phyloP scores from a whole-genome alignment of 805 yeast genomes.

The Saturnispora besseyi region DNA sequence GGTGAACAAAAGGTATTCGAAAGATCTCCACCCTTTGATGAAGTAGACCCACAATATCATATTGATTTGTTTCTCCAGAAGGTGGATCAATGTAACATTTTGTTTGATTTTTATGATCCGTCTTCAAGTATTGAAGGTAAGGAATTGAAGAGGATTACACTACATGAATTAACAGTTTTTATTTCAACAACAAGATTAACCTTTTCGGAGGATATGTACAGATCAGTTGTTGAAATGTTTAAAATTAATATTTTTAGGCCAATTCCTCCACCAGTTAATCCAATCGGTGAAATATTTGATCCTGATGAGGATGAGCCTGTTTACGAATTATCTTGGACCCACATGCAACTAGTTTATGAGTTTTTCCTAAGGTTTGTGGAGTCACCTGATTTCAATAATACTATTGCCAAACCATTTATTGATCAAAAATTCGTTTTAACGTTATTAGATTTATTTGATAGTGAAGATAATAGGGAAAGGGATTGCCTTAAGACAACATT shows the following conservation, averaged over 20 bases:
- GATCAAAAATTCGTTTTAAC: conserved; percentile 82
- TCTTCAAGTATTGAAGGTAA: conserved; percentile 87
- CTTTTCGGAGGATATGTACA: conserved; percentile 85
- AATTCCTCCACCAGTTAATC: conserved; percentile 96
- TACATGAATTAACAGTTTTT: conserved; percentile 84
- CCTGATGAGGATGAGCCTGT: conserved; percentile 99
- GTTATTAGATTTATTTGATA: conserved; percentile 82
- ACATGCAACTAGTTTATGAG: conserved; percentile 94
- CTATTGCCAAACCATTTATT: conserved; percentile 84
- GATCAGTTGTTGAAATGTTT: conserved; percentile 83
- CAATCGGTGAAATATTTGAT: conserved; percentile 90
- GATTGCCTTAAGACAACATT: conserved; percentile 91
- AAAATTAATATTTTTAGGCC: conserved; percentile 85
- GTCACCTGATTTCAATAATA: conserved; percentile 89
- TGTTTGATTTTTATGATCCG: conserved; percentile 92
- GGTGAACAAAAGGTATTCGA: conserved; percentile 52
- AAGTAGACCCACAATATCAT: conserved; percentile 70
- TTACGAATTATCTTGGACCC: conserved; percentile 95
- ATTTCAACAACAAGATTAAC: conserved; percentile 74
- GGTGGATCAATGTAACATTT: conserved; percentile 87
- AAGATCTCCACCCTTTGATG: conserved; percentile 79
- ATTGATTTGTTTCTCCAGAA: conserved; percentile 75
- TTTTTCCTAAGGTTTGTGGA: conserved; percentile 88
- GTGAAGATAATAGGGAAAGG: conserved; percentile 94
- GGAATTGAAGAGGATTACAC: conserved; percentile 78